Percentiles rank a stretch among this genome's conserved stretches.
Conservation (phyloP, 2,329 filamentous ascomycete species). For the Aspergillus sp. region DNA sequence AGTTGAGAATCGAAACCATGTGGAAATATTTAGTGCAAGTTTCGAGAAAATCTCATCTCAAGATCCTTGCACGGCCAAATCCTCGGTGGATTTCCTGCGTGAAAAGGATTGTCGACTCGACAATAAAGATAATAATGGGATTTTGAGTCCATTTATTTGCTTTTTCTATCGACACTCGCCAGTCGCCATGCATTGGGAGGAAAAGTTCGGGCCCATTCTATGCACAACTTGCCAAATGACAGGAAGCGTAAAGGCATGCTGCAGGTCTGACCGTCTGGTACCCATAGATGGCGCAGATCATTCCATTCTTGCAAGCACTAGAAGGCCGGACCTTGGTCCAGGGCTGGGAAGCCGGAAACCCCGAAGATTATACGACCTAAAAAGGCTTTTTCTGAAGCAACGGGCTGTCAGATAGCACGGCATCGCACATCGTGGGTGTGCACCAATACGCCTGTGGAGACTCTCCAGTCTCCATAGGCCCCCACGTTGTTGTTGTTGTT, state of each 20-base stretch:
- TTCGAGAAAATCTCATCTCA: neutral
- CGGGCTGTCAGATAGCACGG: neutral
- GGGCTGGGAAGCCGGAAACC: too few species aligned
- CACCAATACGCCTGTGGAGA: neutral
- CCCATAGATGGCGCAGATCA: neutral
- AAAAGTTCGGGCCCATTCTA: neutral
- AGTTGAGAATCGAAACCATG: slow-evolving; percentile 24
- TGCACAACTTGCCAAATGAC: neutral
- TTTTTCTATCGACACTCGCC: neutral
- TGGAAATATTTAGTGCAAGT: slow-evolving; percentile 16
- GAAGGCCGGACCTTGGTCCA: neutral
- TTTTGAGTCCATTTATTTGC: slow-evolving; percentile 1
- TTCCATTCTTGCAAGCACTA: neutral
- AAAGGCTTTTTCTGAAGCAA: neutral
- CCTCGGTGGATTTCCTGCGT: neutral
- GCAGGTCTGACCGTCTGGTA: neutral
- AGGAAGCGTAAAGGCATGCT: neutral
- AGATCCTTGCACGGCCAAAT: neutral
- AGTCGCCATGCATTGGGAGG: slow-evolving; percentile 7
- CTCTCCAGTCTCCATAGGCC: neutral
- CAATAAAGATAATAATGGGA: too few species aligned
- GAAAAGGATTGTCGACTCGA: neutral
- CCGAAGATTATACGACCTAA: too few species aligned
- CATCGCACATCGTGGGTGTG: neutral
- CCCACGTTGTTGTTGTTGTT: slow-evolving; percentile 5